Evolutionary conservation across 169 alveolate species (phyloP).

Genomic region (Plasmodium malariae): DNA sequence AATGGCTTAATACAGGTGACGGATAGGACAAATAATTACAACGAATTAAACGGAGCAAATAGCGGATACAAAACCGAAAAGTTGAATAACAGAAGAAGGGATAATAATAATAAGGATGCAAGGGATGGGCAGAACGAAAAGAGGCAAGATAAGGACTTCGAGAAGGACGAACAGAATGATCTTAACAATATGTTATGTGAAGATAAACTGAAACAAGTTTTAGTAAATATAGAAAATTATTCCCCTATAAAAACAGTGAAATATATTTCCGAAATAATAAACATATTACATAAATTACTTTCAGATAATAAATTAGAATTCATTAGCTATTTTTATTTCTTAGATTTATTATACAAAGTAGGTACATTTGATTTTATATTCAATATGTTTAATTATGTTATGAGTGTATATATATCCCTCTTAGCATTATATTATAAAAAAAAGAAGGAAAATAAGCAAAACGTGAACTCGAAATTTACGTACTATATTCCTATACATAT

Average conservation of each 20-base stretch:
- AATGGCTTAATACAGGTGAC: neutral
- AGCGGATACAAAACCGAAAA: neutral
- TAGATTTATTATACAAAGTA: slow-evolving; percentile 70
- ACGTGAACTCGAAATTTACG: slow-evolving; percentile 1
- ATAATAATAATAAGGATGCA: neutral
- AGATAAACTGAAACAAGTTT: slow-evolving; percentile 16
- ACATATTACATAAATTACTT: slow-evolving; percentile 53
- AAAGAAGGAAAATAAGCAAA: slow-evolving; percentile 44
- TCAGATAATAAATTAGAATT: slow-evolving; percentile 65
- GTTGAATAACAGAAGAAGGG: neutral
- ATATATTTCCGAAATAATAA: slow-evolving; percentile 67
- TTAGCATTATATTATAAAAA: slow-evolving; percentile 53
- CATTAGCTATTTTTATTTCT: slow-evolving; percentile 68
- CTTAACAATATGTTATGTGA: neutral
- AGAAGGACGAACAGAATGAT: neutral
- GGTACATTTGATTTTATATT: slow-evolving; percentile 77
- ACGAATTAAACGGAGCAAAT: neutral
- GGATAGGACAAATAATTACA: slow-evolving; percentile 2
- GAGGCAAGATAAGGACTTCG: neutral
- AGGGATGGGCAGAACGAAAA: neutral
- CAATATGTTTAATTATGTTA: slow-evolving; percentile 76
- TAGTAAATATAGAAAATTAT: slow-evolving; percentile 33
- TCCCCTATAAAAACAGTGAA: slow-evolving; percentile 74
- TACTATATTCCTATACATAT: slow-evolving; percentile 72
- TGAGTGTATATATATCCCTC: slow-evolving; percentile 75